Base-by-base conservation (phyloP, 805 yeast species). In the Kurtzmaniella fragi region DNA sequence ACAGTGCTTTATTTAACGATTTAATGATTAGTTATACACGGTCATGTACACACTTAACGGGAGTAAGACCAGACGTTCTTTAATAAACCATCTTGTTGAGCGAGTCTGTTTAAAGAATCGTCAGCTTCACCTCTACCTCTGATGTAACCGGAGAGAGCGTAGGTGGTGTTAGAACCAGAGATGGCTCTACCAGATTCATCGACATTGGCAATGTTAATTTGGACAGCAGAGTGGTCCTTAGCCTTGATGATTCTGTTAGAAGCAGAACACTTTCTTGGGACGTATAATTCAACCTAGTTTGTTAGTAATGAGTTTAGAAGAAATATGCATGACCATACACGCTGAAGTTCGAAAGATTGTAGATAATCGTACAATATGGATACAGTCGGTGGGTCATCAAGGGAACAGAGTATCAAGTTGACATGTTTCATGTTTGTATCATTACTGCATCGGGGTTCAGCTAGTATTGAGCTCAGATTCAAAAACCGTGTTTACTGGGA, bases 181-280 rank as follows among this genome's bases (percentile, higher is more conserved):
- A 91, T 79, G 60, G 93, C 93, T 70, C 84, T 90, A 61, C 99
- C 99, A 66, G 85, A 83, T 69, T 80, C 96, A 67, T 93, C 97
- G 66, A 93, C 96, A 76, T 91, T 88, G 66, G 96, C 98, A 62
- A 93, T 81, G 91, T 86, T 91, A 78, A 93, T 85, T 79, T 93
- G 99, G 62, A 93, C 97, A 53, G 98, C 86, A 60, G 97, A 93
- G 77, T 93, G 99, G 78, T 93, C 99, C 82, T 93, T 90, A 67
- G 99, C 90, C 82, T 88, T 89, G 84, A 93, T 90, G 79, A 93
- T 89, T 82, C 97, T 89, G 96, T 89, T 90, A 77, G 99, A 89
- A 70, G 99, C 99, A 77, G 99, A 93, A 83, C 99, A 93, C 82
- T 93, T 93, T 84, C 99, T 88, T 81, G 99, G 99, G 76, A 91